Percentiles rank a stretch among this genome's conserved stretches.
phyloP scores from a whole-genome alignment of 2,329 filamentous ascomycete species.

The Aphanocladium album region DNA sequence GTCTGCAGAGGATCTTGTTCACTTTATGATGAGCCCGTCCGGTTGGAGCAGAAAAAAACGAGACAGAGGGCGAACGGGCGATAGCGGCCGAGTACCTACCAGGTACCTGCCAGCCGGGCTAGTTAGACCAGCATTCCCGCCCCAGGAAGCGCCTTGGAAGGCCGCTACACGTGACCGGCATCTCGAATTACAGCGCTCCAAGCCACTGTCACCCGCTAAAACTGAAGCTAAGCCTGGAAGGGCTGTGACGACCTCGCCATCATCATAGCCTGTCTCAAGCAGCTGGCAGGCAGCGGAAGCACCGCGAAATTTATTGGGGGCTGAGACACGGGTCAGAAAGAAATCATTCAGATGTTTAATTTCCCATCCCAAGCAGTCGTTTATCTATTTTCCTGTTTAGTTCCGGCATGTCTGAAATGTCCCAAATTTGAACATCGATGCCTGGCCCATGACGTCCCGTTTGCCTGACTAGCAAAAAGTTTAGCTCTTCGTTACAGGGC shows the following conservation, averaged over 20 bases:
- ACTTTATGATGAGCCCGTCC: background rate
- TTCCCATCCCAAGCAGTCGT: too few species aligned
- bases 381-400: too few species aligned
- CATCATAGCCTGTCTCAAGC: background rate
- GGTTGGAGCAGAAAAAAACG: background rate
- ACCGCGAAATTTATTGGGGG: background rate
- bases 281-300: background rate
- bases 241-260: background rate
- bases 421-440: too few species aligned
- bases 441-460: too few species aligned
- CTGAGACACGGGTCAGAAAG: conserved; percentile 1
- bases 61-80: background rate
- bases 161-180: background rate
- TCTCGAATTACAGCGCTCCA: background rate
- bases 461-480: too few species aligned
- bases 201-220: background rate
- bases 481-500: too few species aligned
- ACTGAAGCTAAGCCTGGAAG: background rate
- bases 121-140: background rate
- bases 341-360: background rate
- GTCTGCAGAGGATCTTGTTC: background rate
- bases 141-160: background rate
- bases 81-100: background rate
- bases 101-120: background rate
- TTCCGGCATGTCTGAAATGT: too few species aligned